Evolutionary conservation across 495 filamentous ascomycete genomes (phyloP).

Genomic region (Xylaria venustula): DNA sequence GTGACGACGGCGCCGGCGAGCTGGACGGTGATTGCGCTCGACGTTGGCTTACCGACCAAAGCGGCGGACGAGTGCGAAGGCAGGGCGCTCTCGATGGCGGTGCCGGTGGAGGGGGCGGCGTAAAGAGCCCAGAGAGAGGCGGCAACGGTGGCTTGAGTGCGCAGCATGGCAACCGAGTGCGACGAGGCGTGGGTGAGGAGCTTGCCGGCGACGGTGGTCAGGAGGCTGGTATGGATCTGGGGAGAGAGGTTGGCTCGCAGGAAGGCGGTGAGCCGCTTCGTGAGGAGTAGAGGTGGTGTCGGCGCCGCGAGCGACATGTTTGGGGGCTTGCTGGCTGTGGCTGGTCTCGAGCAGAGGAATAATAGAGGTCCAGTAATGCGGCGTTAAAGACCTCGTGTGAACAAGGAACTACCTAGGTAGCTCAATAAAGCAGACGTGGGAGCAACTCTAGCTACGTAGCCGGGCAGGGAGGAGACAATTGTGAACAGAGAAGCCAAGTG

Average conservation of each 20-base stretch:
- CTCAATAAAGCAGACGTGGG: no score
- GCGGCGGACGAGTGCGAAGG: conserved; percentile 4
- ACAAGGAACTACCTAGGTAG: no score
- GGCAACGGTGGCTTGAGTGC: conserved; percentile 49
- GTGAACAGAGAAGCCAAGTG: no score
- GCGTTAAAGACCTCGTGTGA: no score
- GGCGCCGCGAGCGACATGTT: conserved; percentile 26
- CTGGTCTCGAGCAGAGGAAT: neutral
- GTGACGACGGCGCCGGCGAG: conserved; percentile 45
- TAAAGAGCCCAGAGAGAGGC: conserved; percentile 47
- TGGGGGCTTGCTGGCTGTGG: conserved; percentile 10
- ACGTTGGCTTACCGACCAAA: neutral
- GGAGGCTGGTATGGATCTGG: conserved; percentile 39
- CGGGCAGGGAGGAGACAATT: no score
- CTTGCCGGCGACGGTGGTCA: conserved; percentile 47
- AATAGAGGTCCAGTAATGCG: no score
- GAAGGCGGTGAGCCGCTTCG: conserved; percentile 47
- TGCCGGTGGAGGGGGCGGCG: conserved; percentile 17
- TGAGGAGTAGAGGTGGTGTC: conserved; percentile 47
- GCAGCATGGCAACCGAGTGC: conserved; percentile 39
- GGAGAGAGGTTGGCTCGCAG: conserved; percentile 46
- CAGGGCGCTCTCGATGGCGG: conserved; percentile 16
- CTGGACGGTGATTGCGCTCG: conserved; percentile 46
- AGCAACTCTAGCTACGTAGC: no score
- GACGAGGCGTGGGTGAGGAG: conserved; percentile 48